Evolutionary conservation across 805 yeast species (phyloP), one percentile per base, ranked within the genome.

Genomic region (Saccharomycopsis sp.): DNA sequence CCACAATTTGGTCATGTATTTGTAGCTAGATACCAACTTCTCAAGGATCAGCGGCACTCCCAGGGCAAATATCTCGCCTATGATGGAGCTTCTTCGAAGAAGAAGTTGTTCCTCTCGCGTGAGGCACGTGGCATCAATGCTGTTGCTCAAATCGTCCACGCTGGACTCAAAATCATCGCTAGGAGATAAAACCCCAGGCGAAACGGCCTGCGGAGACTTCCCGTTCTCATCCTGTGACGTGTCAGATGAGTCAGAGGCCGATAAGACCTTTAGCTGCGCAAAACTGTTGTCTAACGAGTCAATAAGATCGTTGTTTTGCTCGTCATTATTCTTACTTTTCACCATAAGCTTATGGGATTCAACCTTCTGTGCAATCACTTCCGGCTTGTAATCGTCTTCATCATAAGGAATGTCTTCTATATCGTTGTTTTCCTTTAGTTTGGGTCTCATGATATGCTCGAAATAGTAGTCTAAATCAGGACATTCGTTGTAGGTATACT

Each of bases 381-480:
- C 55, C 47, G 55, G 24, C 22, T 55, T 42, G 52, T 58, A 61
- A 44, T 61, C 63, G 12, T 51, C 58, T 38, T 50, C 54, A n/a
- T 54, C 38, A 14, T 15, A 34, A 19, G 44, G 52, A 54, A 47
- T 53, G 35, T 49, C 52, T 3, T 23, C n/a, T 17, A 25, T 52
- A 20, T 54, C 7, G 2, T n/a, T 20, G 9, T 57, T 52, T 3
- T 23, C 29, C n/a, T 50, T 54, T 7, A 53, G 23, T 17, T 47
- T 44, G 25, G 34, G 49, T 17, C 22, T 3, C 42, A 57, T 55
- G 8, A 58, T n/a, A 49, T 57, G 23, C 22, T 56, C 57, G 25
- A 24, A 60, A 41, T 60, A 60, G 29, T 51, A 60, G 19, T 58
- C 61, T 3, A 60, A 24, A 14, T 42, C 59, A 54, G 58, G 59